Percentiles rank a stretch among this genome's conserved stretches.
Evolutionary conservation across 2,329 filamentous ascomycete genomes (phyloP).

Genomic region (Claviceps humidiphila): DNA sequence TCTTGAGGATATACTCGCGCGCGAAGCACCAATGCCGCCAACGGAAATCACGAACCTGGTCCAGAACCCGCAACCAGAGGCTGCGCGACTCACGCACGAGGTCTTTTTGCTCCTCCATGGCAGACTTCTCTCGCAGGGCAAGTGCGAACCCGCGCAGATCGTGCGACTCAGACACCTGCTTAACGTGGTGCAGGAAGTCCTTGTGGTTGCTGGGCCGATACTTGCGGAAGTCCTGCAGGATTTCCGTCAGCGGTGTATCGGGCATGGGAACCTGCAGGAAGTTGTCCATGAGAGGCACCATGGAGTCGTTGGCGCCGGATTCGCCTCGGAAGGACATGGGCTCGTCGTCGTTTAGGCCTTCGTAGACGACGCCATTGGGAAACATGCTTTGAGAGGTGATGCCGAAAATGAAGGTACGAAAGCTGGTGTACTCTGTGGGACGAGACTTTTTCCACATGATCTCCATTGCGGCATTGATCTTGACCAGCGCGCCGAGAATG

Average conservation of each 20-base stretch:
- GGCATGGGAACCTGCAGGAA: slow-evolving; percentile 81
- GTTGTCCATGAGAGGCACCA: slow-evolving; percentile 83
- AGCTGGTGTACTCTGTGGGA: slow-evolving; percentile 71
- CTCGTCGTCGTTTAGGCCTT: slow-evolving; percentile 58
- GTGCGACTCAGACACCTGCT: slow-evolving; percentile 31
- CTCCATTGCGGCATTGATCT: slow-evolving; percentile 72
- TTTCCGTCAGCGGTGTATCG: slow-evolving; percentile 73
- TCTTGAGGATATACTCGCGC: slow-evolving; percentile 71
- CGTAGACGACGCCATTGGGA: slow-evolving; percentile 79
- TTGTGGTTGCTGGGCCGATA: slow-evolving; percentile 86
- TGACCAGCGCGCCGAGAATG: slow-evolving; percentile 44
- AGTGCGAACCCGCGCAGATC: slow-evolving; percentile 48
- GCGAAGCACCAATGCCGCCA: slow-evolving; percentile 83
- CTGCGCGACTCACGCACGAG: slow-evolving; percentile 41
- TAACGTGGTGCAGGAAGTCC: slow-evolving; percentile 65
- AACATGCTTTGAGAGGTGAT: slow-evolving; percentile 93
- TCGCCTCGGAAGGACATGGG: slow-evolving; percentile 80
- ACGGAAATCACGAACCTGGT: slow-evolving; percentile 69
- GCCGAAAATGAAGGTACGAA: slow-evolving; percentile 94
- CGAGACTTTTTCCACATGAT: slow-evolving; percentile 85
- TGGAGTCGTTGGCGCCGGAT: slow-evolving; percentile 87
- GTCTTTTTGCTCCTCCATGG: slow-evolving; percentile 19
- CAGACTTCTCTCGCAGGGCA: slow-evolving; percentile 11
- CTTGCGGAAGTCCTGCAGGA: slow-evolving; percentile 75
- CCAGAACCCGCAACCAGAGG: slow-evolving; percentile 51